A percentile compares a stretch with the other conserved stretches of the same genome.
Evolutionary conservation across 345 rosid genomes (phyloP).

Genomic region (Bretschneidera sinensis): DNA sequence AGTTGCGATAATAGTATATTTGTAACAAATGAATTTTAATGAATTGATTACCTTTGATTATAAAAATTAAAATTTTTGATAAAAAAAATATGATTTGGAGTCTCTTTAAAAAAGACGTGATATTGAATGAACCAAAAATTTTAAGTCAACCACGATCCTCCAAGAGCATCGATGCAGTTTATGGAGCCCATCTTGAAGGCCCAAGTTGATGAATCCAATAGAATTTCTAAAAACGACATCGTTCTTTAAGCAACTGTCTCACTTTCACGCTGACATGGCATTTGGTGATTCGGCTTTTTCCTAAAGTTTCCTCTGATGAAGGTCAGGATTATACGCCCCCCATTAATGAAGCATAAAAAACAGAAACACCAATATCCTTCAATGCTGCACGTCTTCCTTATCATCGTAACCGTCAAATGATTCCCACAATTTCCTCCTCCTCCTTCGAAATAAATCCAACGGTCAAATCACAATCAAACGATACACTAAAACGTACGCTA

Average conservation of each 20-base stretch:
- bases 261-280: conserved; percentile 24
- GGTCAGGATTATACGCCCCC: no score
- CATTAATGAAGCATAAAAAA: neutral
- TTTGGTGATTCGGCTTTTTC: conserved; percentile 23
- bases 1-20: no score
- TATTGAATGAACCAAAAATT: no score
- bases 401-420: conserved; percentile 8
- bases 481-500: conserved; percentile 7
- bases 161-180: no score
- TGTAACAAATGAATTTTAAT: no score
- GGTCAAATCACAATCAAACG: conserved; percentile 6
- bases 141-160: no score
- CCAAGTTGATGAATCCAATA: conserved; percentile 1
- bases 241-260: conserved; percentile 17
- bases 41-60: no score
- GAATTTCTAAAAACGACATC: conserved; percentile 13
- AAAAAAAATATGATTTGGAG: no score
- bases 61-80: no score
- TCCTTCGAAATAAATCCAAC: neutral
- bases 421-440: no score
- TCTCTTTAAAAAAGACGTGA: no score
- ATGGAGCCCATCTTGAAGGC: no score
- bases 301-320: neutral
- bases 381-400: conserved; percentile 1
- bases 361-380: conserved; percentile 5